Percentiles rank a stretch among this genome's conserved stretches.
Conservation (phyloP, 345 rosid species). For the Rhodamnia rubescens region DNA sequence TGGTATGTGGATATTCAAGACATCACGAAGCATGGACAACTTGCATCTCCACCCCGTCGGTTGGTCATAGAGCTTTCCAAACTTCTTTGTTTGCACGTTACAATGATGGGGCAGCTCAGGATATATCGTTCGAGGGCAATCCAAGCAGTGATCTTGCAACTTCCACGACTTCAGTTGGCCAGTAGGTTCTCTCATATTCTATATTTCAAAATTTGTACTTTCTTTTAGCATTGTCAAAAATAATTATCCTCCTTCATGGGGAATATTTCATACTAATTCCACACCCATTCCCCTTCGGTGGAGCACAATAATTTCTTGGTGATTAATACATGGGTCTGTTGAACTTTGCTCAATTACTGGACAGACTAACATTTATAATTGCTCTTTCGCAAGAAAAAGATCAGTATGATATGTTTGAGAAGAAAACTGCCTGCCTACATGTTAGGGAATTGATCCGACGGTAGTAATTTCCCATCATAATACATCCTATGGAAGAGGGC, state of each 20-base stretch:
- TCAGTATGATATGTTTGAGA: not conserved
- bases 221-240: not conserved
- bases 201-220: not conserved
- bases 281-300: no score
- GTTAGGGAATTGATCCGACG: not conserved
- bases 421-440: not conserved
- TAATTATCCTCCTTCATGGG: not conserved
- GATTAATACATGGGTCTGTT: not conserved
- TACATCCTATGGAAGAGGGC: not conserved
- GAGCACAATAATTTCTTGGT: not conserved
- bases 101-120: constrained; percentile 47
- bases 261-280: not conserved
- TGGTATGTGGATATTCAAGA: constrained; percentile 30
- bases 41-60: constrained; percentile 4
- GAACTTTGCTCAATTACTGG: not conserved
- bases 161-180: constrained; percentile 27
- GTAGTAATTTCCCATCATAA: not conserved
- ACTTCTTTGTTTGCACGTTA: constrained; percentile 23
- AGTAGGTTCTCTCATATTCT: constrained; percentile 28
- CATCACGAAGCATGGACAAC: constrained; percentile 20
- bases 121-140: constrained; percentile 43
- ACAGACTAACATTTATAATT: not conserved
- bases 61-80: constrained; percentile 28
- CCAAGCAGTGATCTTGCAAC: constrained; percentile 31
- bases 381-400: not conserved